Evolutionary conservation across 257 asterid species (phyloP).

Genomic region (Plantago elongata): DNA sequence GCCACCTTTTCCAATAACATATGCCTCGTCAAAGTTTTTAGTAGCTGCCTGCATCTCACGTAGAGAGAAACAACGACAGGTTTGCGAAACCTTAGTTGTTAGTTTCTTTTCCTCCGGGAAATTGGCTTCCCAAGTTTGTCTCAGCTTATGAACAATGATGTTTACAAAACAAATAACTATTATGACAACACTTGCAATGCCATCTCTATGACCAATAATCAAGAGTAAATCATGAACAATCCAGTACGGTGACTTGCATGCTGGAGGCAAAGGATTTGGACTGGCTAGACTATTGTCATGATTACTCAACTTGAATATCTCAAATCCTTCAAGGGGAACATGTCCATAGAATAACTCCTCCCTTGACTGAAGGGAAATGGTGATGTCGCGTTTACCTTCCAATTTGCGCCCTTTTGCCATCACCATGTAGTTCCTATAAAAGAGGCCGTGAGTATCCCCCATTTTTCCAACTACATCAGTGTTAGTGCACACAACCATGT

Average conservation of each 20-base stretch:
- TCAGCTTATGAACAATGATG: constrained; percentile 29
- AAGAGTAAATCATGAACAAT: constrained; percentile 8
- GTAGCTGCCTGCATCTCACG: constrained; percentile 45
- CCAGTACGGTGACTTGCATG: constrained; percentile 16
- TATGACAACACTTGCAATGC: constrained; percentile 31
- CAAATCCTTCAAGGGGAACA: constrained; percentile 57
- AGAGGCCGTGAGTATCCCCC: constrained; percentile 29
- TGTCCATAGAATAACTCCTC: constrained; percentile 17
- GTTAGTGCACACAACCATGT: constrained; percentile 30
- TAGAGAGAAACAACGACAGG: constrained; percentile 45
- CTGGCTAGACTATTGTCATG: constrained; percentile 57
- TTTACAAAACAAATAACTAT: constrained; percentile 35
- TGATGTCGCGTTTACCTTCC: constrained; percentile 42
- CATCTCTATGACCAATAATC: constrained; percentile 30
- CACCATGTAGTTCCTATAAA: constrained; percentile 50
- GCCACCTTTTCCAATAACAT: constrained; percentile 57
- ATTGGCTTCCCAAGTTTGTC: constrained; percentile 23
- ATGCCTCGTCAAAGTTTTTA: constrained; percentile 30
- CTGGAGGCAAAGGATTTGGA: constrained; percentile 26
- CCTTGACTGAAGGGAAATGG: constrained; percentile 35
- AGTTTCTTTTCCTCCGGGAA: constrained; percentile 22
- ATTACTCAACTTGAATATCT: constrained; percentile 61
- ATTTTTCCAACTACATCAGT: constrained; percentile 36
- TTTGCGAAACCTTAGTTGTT: constrained; percentile 24
- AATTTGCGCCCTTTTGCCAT: constrained; percentile 47